Evolutionary conservation across 306 rosid genomes (phyloP).

Genomic region (apple (Malus domestica)): DNA sequence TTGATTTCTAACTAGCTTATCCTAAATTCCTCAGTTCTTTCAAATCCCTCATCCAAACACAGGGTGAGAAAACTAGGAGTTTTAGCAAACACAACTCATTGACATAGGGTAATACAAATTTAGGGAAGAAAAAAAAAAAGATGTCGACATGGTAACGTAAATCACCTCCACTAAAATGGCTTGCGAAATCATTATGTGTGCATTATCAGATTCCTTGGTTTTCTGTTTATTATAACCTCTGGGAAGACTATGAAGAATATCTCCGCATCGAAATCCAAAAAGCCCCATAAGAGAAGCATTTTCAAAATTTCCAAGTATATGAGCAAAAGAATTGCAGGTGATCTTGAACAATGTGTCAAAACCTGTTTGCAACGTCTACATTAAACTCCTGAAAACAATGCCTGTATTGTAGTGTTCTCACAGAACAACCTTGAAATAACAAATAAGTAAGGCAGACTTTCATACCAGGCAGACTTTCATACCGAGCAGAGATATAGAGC

Average conservation of each 20-base stretch:
- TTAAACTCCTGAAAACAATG: constrained; percentile 14
- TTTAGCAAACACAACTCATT: neutral
- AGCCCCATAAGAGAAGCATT: constrained; percentile 56
- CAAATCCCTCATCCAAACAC: no score
- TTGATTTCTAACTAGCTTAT: no score
- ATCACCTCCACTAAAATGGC: constrained; percentile 43
- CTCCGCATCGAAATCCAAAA: constrained; percentile 87
- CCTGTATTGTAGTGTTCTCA: constrained; percentile 5
- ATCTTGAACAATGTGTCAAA: constrained; percentile 90
- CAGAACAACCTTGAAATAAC: constrained; percentile 5
- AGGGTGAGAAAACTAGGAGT: no score
- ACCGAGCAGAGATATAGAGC: constrained; percentile 82
- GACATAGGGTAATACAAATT: no score
- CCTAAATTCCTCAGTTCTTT: no score
- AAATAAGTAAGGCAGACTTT: constrained; percentile 9
- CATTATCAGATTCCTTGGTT: constrained; percentile 82
- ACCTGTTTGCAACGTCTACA: constrained; percentile 46
- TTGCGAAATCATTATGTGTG: constrained; percentile 66
- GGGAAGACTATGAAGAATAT: constrained; percentile 58
- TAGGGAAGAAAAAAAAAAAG: no score
- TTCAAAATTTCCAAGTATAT: constrained; percentile 76
- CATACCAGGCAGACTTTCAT: constrained; percentile 34
- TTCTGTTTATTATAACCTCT: constrained; percentile 74
- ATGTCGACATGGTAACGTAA: neutral
- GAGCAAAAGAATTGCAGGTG: constrained; percentile 67